phyloP scores from a whole-genome alignment of 371 early-diverging fungal species.

The Dentiscutata heterogama region DNA sequence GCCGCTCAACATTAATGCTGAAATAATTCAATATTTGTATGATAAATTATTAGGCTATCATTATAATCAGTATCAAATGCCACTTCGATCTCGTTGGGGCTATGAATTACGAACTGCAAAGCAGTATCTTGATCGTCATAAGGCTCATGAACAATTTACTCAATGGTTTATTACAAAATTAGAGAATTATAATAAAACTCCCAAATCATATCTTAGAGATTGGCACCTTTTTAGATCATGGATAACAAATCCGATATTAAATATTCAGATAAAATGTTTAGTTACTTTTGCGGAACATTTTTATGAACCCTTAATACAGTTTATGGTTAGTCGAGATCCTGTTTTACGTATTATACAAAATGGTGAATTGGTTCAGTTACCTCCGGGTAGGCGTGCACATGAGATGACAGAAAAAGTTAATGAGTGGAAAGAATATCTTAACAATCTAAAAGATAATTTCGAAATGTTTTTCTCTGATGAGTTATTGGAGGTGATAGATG shows the following conservation, averaged over 20 bases:
- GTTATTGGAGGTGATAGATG: neutral
- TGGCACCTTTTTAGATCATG: neutral
- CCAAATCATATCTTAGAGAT: neutral
- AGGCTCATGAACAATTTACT: slow-evolving; percentile 6
- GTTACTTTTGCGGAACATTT: slow-evolving; percentile 1
- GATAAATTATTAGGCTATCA: neutral
- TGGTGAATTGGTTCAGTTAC: neutral
- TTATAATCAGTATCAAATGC: neutral
- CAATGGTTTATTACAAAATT: slow-evolving; percentile 12
- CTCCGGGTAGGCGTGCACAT: neutral
- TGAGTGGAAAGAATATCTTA: neutral
- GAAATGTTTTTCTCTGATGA: neutral
- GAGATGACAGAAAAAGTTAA: slow-evolving; percentile 22
- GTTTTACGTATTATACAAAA: neutral
- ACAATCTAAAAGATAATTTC: slow-evolving; percentile 4
- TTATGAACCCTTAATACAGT: neutral
- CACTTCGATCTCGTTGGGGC: neutral
- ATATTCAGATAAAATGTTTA: slow-evolving; percentile 24
- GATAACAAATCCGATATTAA: neutral
- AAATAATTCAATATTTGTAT: slow-evolving; percentile 7
- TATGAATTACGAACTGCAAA: neutral
- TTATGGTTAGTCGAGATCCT: neutral
- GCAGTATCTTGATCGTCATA: neutral
- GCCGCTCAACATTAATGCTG: neutral
- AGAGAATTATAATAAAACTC: neutral